Evolutionary conservation across 2,329 filamentous ascomycete species (phyloP), one percentile per base, ranked within the genome.

Genomic region (Ophiostoma populinum): DNA sequence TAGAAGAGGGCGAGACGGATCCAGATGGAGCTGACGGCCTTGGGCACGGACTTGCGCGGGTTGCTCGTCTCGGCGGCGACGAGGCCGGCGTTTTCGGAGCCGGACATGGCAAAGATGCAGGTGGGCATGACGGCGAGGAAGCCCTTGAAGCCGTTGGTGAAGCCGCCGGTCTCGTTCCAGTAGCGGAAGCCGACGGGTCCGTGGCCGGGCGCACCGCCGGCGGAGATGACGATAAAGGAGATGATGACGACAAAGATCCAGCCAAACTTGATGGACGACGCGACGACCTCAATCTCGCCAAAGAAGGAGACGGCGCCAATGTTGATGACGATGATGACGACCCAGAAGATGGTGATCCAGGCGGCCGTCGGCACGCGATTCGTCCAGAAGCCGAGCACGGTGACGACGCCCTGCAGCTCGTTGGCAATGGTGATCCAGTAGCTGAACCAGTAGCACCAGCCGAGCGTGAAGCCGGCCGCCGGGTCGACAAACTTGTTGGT

Each of bases 11-110:
- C 36, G 6, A 42, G 35, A 11, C 40, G 35, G 24, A 42, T 25
- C 24, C 36, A 68, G 24, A 69, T 80, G 49, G 90, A 82, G 57
- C 87, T 90, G 47, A 87, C 75, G 3, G 85, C 85, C 1, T 72
- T 75, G 0, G 83, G 83, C 2, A 93, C 65, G 0, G 76, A 70
- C 48, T 80, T 75, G 36, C 70, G 65, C 0, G 78, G 78, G 48
- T 81, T 80, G 7, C 58, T 55, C 0, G 77, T 71, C 53, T 83
- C 78, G 9, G 77, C 77, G 1, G 77, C 77, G 4, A 75, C 75
- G 5, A 82, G 63, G 45, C 77, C 78, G 15, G 81, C 75, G 2
- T 80, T 59, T 48, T 82, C 77, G 0, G 76, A 80, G 12, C 77
- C 77, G 11, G 72, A 69, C 48, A 80, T 82, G 19, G 76, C 34